Base-by-base conservation (phyloP, 345 rosid genomes). In the Euphorbia pulcherrima region DNA sequence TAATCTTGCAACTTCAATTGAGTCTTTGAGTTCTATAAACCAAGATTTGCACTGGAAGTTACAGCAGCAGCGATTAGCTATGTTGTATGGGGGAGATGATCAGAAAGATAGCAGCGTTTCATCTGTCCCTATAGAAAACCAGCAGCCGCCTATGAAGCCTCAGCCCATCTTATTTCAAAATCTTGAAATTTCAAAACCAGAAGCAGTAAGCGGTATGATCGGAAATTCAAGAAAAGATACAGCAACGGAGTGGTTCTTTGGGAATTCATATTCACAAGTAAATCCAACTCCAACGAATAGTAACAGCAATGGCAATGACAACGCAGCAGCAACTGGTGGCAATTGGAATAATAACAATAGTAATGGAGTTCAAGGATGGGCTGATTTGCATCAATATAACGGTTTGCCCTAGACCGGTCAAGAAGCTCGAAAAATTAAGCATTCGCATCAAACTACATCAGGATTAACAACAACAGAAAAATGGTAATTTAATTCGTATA, bases 31-130 rank as follows among this genome's bases (percentile, higher is more conserved):
- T 68, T 86, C 89, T 41, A 79, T 95, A 58, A 90, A 92, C 84
- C 97, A 92, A 65, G 97, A 91, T 79, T 83, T 94, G 80, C 97
- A 88, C 83, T 88, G 87, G 86, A 92, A 87, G 82, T 75, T 94
- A 75, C 99, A 94, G 83, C 93, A 94, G 77, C 97, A 90, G 37
- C 81, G 97, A 68, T 77, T 92, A 65, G 78, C 90, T 63, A 73
- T 82, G 87, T 86, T 89, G 64, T 81, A 82, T 30, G 85, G 86
- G 9, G 86, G 71, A 33, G 83, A 82, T 12, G 77, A 72, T 52
- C 72, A 74, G 26, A 78, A 69, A 64, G 84, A 81, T 33, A 69
- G 24, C 66, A 61, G 50, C 21, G 53, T 20, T 55, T 60, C 79
- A 35, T 65, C 88, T 1, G 78, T 62, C 44, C 68, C 72, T 10